These are phyloP conservation scores for Gracilaria vermiculophylla DNA, from an alignment of 23 red algal genomes.

Conservation along the genomic window DNA sequence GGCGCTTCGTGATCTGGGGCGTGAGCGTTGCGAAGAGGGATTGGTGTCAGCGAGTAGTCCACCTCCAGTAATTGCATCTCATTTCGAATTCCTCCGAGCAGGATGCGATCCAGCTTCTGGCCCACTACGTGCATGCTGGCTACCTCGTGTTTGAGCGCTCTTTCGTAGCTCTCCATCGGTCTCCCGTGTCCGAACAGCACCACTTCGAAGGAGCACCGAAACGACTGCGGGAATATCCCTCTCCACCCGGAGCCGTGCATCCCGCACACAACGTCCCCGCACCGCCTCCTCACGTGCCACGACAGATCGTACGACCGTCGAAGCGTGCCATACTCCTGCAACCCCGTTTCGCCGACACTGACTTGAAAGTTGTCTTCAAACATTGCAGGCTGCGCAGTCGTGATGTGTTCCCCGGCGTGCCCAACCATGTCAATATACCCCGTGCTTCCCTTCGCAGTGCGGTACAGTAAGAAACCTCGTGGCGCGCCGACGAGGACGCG, in stretches of 20 bases:
- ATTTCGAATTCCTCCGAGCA: constrained; percentile 18
- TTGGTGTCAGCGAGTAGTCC: background rate
- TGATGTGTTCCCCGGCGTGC: constrained; percentile 8
- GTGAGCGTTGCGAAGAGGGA: background rate
- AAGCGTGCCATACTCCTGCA: constrained; percentile 9
- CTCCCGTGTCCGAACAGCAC: constrained; percentile 22
- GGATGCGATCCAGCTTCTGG: background rate
- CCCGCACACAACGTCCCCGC: constrained; percentile 3
- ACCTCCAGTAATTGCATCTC: constrained; percentile 19
- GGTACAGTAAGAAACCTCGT: constrained; percentile 28
- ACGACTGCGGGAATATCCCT: background rate
- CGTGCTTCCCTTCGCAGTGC: background rate
- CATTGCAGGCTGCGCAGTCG: background rate
- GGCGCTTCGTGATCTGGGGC: background rate
- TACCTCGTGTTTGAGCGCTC: background rate
- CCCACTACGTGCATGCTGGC: constrained; percentile 29
- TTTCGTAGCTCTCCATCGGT: background rate
- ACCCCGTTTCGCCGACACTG: constrained; percentile 8
- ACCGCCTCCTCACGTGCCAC: constrained; percentile 28
- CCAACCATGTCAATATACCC: constrained; percentile 33
- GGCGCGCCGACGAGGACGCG: background rate
- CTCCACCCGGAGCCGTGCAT: constrained; percentile 2
- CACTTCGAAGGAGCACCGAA: background rate
- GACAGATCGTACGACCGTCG: constrained; percentile 5
- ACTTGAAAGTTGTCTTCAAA: background rate